Evolutionary conservation across 768 basidiomycete genomes (phyloP), one percentile per base, ranked within the genome.

Genomic region (Paxillus rubicundulus): DNA sequence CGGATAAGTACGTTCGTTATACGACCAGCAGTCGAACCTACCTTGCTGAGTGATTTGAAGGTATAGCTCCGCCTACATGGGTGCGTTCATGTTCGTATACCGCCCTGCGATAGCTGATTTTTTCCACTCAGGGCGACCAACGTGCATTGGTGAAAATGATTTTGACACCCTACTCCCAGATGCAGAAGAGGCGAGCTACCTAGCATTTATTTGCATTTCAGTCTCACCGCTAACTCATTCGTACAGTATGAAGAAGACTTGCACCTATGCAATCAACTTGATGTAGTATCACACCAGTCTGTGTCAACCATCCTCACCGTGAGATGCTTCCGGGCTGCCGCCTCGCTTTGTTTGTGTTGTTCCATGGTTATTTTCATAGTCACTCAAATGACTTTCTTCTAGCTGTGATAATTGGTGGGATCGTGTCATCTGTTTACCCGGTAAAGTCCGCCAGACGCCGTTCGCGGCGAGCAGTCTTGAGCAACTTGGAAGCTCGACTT

Each of bases 21-120:
- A 50, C n/a, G 49, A 32, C 45, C 40, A 20, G 17, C 45, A 17
- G 45, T 20, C 36, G 33, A 52, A 34, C 18, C 28, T 20, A 38
- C 34, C 49, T 45, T 50, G 54, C 33, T 39, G 37, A 47, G 21
- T 20, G 46, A 44, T 44, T 47, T 55, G 50, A 53, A 86, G 87
- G 64, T 82, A 86, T 65, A 82, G 82, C 4, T 86, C 86, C 20
- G 75, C 86, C 30, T 91, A 87, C 68, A 84, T 90, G 79, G 87
- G 86, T 82, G 62, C 20, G 69, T 53, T 39, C 39, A 50, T 24
- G 28, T 8, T 39, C 34, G 2, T 24, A 4, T 14, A 21, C 47
- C 4, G 30, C 5, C 14, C n/a, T 44, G 27, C 30, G 10, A 18
- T 49, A 24, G 39, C 52, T 58, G 17, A 57, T 59, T 45, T 54